Percentiles rank a stretch among this genome's conserved stretches.
Evolutionary conservation across 305 asterid genomes (phyloP).

Genomic region (Fraxinus dipetala): DNA sequence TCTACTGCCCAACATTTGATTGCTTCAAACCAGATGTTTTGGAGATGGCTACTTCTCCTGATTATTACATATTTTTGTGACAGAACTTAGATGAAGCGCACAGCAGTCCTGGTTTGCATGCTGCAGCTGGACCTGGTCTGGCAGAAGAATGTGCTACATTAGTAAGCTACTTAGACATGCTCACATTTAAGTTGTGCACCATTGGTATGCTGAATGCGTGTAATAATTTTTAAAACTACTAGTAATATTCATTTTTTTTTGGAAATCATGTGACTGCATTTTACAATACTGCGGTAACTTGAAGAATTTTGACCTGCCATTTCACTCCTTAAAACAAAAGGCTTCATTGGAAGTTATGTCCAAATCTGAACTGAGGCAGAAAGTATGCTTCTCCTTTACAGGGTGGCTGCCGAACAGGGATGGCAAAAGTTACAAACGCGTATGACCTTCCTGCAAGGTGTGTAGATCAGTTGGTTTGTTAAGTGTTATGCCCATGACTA

Average conservation of each 20-base stretch:
- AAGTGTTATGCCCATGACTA: constrained; percentile 3
- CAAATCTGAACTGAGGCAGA: constrained; percentile 15
- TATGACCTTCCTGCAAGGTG: constrained; percentile 91
- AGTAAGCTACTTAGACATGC: constrained; percentile 34
- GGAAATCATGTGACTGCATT: not conserved
- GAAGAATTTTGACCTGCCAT: constrained; percentile 6
- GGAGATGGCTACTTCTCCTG: constrained; percentile 13
- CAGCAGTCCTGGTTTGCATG: constrained; percentile 90
- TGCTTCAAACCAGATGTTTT: constrained; percentile 2
- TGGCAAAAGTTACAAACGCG: constrained; percentile 83
- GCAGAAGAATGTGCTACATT: constrained; percentile 86
- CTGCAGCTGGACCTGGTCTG: constrained; percentile 90
- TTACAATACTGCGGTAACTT: constrained; percentile 3
- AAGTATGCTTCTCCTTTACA: constrained; percentile 25
- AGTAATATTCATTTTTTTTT: not conserved
- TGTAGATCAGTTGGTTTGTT: constrained; percentile 16
- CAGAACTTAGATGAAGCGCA: constrained; percentile 90
- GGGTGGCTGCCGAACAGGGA: constrained; percentile 98
- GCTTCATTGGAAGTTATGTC: constrained; percentile 6
- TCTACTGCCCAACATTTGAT: not conserved
- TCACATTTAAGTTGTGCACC: constrained; percentile 9
- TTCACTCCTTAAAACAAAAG: constrained; percentile 6
- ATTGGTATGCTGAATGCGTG: not conserved
- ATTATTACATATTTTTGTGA: constrained; percentile 25
- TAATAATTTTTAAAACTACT: not conserved